A percentile compares a stretch with the other conserved stretches of the same genome.
Evolutionary conservation across 2,329 filamentous ascomycete genomes (phyloP).

Genomic region (Xylaria digitata): DNA sequence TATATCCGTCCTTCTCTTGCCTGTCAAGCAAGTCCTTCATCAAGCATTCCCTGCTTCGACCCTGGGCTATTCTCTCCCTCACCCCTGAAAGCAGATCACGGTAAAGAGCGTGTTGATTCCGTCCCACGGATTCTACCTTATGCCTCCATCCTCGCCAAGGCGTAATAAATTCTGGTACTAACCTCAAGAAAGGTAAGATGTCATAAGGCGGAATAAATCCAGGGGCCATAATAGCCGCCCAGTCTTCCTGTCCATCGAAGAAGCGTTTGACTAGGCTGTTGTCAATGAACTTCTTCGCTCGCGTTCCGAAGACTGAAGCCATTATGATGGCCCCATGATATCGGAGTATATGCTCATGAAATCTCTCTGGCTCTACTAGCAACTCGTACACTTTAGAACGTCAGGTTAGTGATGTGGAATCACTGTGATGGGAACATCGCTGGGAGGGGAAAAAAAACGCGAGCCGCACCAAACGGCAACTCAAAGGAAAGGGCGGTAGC

Average conservation of each 20-base stretch:
- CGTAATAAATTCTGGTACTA: constrained; percentile 40
- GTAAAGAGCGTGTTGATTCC: constrained; percentile 37
- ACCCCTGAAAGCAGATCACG: constrained; percentile 34
- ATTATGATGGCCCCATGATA: constrained; percentile 40
- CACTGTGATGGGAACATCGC: neutral
- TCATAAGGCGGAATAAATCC: constrained; percentile 38
- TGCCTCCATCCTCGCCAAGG: constrained; percentile 42
- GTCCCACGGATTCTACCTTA: constrained; percentile 22
- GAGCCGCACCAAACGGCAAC: neutral
- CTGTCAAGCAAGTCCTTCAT: constrained; percentile 26
- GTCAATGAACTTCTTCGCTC: constrained; percentile 29
- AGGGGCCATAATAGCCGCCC: constrained; percentile 29
- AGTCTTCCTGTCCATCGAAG: constrained; percentile 39
- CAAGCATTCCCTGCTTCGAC: constrained; percentile 35
- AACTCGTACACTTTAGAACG: constrained; percentile 38
- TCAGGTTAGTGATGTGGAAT: neutral
- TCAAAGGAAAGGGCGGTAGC: neutral
- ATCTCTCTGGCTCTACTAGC: constrained; percentile 29
- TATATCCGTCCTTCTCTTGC: constrained; percentile 42
- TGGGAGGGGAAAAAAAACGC: too few relatives aligned
- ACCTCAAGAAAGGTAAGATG: constrained; percentile 40
- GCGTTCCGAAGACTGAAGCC: constrained; percentile 38
- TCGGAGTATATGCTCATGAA: constrained; percentile 33
- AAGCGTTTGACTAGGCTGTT: constrained; percentile 31
- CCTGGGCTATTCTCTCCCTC: constrained; percentile 29